These are phyloP conservation scores for Tetramitus jugosus DNA, from an alignment of 208 protist species.

Conservation along the genomic window DNA sequence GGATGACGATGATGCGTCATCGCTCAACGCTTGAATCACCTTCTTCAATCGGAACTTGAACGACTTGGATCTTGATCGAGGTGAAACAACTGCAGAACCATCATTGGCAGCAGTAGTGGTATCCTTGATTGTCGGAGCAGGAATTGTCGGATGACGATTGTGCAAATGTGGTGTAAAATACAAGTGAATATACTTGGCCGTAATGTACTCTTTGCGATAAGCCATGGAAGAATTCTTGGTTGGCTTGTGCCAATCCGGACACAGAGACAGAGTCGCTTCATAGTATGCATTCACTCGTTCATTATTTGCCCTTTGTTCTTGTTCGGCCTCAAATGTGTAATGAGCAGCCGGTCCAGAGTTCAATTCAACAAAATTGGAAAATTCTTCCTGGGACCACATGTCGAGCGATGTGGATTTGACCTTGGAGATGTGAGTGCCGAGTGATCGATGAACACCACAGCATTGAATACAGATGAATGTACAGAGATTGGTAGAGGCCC, in stretches of 20 bases:
- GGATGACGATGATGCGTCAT: too few species aligned
- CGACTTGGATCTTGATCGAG: too few species aligned
- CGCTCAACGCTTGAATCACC: too few species aligned
- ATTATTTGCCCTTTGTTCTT: too few species aligned
- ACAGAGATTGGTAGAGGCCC: constrained; percentile 75
- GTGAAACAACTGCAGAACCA: not conserved
- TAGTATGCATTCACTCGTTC: not conserved
- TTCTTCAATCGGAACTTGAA: too few species aligned
- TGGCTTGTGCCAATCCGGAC: not conserved
- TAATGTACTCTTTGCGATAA: not conserved
- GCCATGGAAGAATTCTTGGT: too few species aligned
- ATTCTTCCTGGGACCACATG: constrained; percentile 5
- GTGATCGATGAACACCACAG: constrained; percentile 74
- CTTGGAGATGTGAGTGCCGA: constrained; percentile 81
- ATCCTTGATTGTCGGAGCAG: not conserved
- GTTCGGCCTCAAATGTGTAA: not conserved
- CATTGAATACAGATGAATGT: constrained; percentile 83
- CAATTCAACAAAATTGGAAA: too few species aligned
- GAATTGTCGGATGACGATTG: too few species aligned
- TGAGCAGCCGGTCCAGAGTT: too few species aligned
- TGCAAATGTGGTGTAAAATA: not conserved
- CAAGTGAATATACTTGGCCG: not conserved
- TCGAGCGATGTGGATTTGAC: constrained; percentile 83
- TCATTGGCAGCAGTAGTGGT: not conserved
- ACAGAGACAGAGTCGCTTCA: not conserved